These are phyloP conservation scores for Letharia lupina DNA, from an alignment of 495 filamentous ascomycete genomes.

Conservation along the genomic window DNA sequence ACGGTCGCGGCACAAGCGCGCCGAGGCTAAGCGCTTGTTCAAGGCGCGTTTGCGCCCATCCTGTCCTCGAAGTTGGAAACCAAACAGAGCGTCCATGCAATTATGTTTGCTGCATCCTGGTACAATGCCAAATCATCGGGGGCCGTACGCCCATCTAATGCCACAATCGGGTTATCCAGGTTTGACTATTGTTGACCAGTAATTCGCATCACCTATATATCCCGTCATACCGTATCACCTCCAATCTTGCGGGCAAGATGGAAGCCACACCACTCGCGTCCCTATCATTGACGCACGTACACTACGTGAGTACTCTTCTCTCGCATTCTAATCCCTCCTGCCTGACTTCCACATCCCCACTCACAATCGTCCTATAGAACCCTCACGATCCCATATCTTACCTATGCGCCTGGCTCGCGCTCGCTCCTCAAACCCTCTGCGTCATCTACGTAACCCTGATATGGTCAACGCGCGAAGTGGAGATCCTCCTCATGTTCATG, in stretches of 20 bases:
- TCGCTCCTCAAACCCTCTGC: constrained; percentile 83
- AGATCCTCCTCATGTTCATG: constrained; percentile 81
- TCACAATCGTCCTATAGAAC: constrained; percentile 49
- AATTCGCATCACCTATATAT: background rate
- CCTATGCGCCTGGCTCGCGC: constrained; percentile 83
- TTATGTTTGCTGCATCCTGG: background rate
- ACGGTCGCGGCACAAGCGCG: background rate
- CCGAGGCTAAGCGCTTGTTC: background rate
- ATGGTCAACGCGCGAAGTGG: constrained; percentile 83
- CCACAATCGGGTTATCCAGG: background rate
- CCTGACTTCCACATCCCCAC: constrained; percentile 1
- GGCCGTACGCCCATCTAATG: background rate
- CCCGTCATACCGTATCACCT: background rate
- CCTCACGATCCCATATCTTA: constrained; percentile 77
- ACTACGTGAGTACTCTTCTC: constrained; percentile 36
- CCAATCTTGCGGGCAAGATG: constrained; percentile 35
- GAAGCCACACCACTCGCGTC: constrained; percentile 60
- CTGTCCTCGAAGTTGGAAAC: background rate
- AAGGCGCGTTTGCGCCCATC: background rate
- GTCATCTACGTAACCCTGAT: constrained; percentile 82
- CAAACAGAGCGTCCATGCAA: too few species aligned
- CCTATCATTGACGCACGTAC: background rate
- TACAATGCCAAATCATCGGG: background rate
- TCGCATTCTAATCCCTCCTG: constrained; percentile 51
- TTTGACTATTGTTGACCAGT: too few species aligned